Evolutionary conservation across 1,284 basidiomycete species (phyloP), one percentile per base, ranked within the genome.

Genomic region (Papiliotrema terrestris): DNA sequence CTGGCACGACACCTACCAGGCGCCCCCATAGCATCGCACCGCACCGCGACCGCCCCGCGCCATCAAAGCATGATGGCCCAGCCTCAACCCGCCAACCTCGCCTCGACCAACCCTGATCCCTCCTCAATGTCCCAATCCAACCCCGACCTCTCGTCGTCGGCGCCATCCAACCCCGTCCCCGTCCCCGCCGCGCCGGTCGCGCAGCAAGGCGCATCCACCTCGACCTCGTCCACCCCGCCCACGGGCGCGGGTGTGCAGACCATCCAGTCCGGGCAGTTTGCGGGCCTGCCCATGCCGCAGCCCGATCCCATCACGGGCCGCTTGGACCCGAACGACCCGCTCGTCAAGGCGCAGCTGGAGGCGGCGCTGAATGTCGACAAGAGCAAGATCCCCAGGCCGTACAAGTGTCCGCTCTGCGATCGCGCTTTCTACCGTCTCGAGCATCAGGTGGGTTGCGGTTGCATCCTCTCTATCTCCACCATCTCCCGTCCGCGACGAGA

Each of bases 391-490:
- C 83, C 89, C 1, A 81, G 91, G 52, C 93, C 93, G 0, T 97
- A 96, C 84, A 96, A 95, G 72, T 97, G 92, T 74, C 91, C 91
- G 0, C 81, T 89, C n/a, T 95, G 92, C 70, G 89, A 89, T 48
- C 82, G 90, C 20, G 90, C 91, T 0, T 95, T 95, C 76, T 91
- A 89, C 73, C 81, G 92, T 55, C 83, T 95, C 20, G 92, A 95
- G 76, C 92, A 96, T 75, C 91, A 92, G 84, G 91, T 89, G 65
- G 59, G 83, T 79, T 32, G 36, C 29, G 5, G 29, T 5, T 11
- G 29, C 11, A 45, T 26, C 45, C 51, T 51, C 44, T 49, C 55
- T 55, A 38, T 63, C 54, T 50, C 58, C 22, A 48, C 59, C 39
- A 35, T 49, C 25, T 32, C 47, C 20, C n/a, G n/a, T n/a, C n/a